Evolutionary conservation across 352 stramenopile genomes (phyloP), one percentile per base, ranked within the genome.

Genomic region (Phytophthora syringae): DNA sequence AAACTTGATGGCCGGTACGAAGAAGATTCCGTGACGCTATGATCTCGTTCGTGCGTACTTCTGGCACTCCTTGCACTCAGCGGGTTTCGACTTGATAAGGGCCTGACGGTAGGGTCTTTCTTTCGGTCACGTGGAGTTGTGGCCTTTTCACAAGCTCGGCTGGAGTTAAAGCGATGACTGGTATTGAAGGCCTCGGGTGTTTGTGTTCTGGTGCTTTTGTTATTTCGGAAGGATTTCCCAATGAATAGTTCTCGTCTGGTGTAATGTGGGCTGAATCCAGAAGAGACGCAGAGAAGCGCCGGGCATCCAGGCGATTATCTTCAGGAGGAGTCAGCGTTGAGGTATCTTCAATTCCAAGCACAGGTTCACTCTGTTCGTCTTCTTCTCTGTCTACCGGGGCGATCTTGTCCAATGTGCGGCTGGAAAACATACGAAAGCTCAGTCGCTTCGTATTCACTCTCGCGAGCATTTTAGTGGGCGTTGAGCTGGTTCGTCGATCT

Each of bases 101-200:
- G 72, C 40, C 62, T 82, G 1, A 75, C 44, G 11, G 68, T 27
- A 0, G 71, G 64, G 30, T 79, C 68, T 47, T 48, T 67, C 16
- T 39, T 10, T 27, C 50, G 42, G 52, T 37, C 40, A 24, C 52
- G 57, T 18, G 72, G 72, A 27, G 63, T 74, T 5, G 64, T 85
- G 12, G 73, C 70, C 51, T 82, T 90, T 76, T 78, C n/a, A 86
- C 51, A 5, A 89, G 44, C 52, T 89, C 71, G 16, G 80, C 72
- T 5, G 82, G 74, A 27, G 76, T 80, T 3, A 91, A 43, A 1
- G 77, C 73, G 22, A 88, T 67, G 7, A 84, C 77, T 15, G 76
- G 65, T 15, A 71, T 68, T 22, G 58, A 30, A 37, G 67, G 45
- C n/a, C 60, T 71, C 5, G 56, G 40, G 11, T 9, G 54, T 37